A percentile compares a stretch with the other conserved stretches of the same genome.
phyloP scores from a whole-genome alignment of 768 basidiomycete species.

The Phylloporus arenicola region DNA sequence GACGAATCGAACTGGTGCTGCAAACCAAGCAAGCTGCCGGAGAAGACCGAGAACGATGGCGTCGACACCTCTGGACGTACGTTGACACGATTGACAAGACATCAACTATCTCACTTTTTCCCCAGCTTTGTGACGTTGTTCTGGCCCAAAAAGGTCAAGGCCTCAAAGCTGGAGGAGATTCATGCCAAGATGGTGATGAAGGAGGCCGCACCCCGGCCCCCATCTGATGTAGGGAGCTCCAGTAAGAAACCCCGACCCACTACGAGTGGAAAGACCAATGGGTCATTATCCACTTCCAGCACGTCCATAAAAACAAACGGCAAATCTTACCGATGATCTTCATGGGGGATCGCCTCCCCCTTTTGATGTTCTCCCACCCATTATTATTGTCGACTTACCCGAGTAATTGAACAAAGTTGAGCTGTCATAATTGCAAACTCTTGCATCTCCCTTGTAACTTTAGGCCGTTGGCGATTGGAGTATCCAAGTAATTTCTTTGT shows the following conservation, averaged over 20 bases:
- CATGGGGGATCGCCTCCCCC: conserved; percentile 8
- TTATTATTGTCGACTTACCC: conserved; percentile 21
- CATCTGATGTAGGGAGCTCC: conserved; percentile 40
- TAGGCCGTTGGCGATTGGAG: conserved; percentile 16
- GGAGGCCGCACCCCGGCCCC: conserved; percentile 62
- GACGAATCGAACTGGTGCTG: conserved; percentile 82
- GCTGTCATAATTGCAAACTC: conserved; percentile 25
- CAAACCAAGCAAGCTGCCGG: conserved; percentile 70
- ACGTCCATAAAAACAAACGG: conserved; percentile 51
- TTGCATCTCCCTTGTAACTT: conserved; percentile 20
- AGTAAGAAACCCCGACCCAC: conserved; percentile 58
- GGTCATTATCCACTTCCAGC: conserved; percentile 40
- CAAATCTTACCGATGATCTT: conserved; percentile 52
- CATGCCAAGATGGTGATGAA: conserved; percentile 96
- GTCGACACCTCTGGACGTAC: conserved; percentile 94
- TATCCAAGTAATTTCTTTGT: conserved; percentile 9
- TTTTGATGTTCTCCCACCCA: conserved; percentile 15
- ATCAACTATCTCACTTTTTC: conserved; percentile 6
- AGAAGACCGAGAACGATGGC: conserved; percentile 82
- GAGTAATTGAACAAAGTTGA: conserved; percentile 19
- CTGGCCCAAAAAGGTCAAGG: conserved; percentile 97
- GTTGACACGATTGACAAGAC: conserved; percentile 31
- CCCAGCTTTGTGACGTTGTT: conserved; percentile 88
- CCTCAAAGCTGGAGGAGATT: conserved; percentile 88
- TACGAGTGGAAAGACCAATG: conserved; percentile 48